Conservation (phyloP, 2,329 filamentous ascomycete species). For the Neonectria punicea region DNA sequence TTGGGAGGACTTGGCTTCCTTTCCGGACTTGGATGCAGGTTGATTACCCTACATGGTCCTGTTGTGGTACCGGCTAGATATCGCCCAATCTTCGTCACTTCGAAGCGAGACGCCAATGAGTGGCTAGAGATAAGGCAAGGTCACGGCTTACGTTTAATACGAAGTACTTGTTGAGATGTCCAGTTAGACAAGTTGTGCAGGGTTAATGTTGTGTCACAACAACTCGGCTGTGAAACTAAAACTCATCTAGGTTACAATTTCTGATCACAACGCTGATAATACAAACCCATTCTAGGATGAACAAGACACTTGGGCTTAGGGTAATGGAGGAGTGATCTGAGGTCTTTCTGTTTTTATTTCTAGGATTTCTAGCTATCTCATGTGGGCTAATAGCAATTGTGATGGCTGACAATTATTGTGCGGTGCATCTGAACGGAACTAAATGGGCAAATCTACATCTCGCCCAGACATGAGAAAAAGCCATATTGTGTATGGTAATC, state of each 20-base stretch:
- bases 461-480: too few species aligned
- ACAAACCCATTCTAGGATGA: neutral
- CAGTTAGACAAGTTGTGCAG: neutral
- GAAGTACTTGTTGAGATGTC: neutral
- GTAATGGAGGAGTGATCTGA: too few species aligned
- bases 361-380: neutral
- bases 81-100: neutral
- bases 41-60: neutral
- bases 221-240: neutral
- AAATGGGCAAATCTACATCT: too few species aligned
- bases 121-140: neutral
- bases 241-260: neutral
- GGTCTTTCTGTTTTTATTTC: neutral
- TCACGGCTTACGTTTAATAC: neutral
- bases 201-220: neutral
- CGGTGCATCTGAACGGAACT: too few species aligned
- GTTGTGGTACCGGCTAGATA: neutral
- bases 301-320: neutral
- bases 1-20: neutral
- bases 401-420: neutral
- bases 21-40: neutral
- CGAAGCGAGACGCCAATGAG: neutral
- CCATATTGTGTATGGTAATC: neutral
- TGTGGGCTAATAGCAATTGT: neutral
- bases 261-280: too few species aligned